Conservation (phyloP, 2,329 filamentous ascomycete species). For the Aurifilum marmelostoma region DNA sequence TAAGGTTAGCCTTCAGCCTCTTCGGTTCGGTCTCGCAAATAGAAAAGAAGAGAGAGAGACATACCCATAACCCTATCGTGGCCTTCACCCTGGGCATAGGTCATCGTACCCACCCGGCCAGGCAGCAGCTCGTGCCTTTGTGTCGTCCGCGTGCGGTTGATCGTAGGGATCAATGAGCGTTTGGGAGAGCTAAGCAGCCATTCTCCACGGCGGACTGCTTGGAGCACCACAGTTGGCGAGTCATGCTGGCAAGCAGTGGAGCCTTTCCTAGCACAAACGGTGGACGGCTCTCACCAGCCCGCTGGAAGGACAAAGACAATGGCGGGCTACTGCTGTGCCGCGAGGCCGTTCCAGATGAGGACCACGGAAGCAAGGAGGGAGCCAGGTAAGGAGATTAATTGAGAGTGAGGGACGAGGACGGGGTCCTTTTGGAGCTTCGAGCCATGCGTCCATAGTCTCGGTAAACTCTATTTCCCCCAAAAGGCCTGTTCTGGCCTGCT, state of each 20-base stretch:
- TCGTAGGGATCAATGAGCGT: background rate
- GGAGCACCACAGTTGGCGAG: background rate
- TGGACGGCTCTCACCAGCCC: background rate
- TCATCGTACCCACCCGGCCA: background rate
- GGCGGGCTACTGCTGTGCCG: background rate
- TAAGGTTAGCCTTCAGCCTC: background rate
- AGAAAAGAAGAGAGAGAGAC: background rate
- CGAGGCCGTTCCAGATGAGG: background rate
- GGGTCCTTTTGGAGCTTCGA: background rate
- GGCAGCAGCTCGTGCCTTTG: slow-evolving; percentile 5
- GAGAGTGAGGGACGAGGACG: background rate
- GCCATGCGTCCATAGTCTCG: background rate
- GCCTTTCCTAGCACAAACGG: background rate
- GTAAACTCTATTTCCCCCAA: background rate
- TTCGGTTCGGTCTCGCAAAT: background rate
- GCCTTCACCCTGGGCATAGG: background rate
- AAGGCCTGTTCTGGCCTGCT: background rate
- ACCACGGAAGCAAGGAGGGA: background rate
- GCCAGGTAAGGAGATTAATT: background rate
- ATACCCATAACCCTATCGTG: background rate
- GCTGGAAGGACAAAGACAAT: background rate
- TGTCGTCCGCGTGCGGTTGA: background rate
- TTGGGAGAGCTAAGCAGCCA: background rate
- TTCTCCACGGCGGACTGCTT: background rate
- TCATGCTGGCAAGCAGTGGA: background rate